Conservation (phyloP, 805 yeast species). For the Ogataea populi-albae region DNA sequence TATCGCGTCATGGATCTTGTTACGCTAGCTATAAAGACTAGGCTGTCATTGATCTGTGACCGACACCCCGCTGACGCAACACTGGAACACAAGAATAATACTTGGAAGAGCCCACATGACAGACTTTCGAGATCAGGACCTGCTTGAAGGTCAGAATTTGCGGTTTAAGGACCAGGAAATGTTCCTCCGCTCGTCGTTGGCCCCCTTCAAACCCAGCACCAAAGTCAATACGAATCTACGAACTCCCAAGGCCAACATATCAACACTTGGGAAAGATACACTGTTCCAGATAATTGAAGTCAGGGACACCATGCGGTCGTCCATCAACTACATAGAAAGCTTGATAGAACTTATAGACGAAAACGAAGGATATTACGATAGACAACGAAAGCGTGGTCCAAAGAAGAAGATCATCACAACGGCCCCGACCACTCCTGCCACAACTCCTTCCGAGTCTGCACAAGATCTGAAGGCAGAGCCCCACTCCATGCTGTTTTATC, state of each 20-base stretch:
- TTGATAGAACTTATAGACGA: constrained; percentile 52
- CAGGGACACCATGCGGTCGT: constrained; percentile 51
- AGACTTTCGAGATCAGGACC: constrained; percentile 12
- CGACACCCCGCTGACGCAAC: no score
- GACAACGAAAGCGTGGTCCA: constrained; percentile 33
- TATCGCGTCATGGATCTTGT: no score
- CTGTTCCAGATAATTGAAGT: constrained; percentile 57
- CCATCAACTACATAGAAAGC: constrained; percentile 52
- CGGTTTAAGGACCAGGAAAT: constrained; percentile 10
- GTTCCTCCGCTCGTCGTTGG: constrained; percentile 5
- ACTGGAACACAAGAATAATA: no score
- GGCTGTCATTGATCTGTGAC: no score
- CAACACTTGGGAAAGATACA: constrained; percentile 18
- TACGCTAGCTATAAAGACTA: no score
- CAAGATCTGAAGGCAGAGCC: not conserved
- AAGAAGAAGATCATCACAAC: constrained; percentile 41
- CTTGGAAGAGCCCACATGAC: no score
- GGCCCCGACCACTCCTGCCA: constrained; percentile 35
- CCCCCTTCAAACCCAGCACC: constrained; percentile 11
- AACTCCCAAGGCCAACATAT: constrained; percentile 1
- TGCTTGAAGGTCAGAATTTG: constrained; percentile 3
- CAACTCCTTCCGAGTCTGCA: not conserved
- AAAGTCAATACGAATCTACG: not conserved
- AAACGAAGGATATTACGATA: constrained; percentile 57
- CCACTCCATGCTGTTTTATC: constrained; percentile 39